Base-by-base conservation (phyloP, 768 basidiomycete genomes). In the Myochromella boudieri region DNA sequence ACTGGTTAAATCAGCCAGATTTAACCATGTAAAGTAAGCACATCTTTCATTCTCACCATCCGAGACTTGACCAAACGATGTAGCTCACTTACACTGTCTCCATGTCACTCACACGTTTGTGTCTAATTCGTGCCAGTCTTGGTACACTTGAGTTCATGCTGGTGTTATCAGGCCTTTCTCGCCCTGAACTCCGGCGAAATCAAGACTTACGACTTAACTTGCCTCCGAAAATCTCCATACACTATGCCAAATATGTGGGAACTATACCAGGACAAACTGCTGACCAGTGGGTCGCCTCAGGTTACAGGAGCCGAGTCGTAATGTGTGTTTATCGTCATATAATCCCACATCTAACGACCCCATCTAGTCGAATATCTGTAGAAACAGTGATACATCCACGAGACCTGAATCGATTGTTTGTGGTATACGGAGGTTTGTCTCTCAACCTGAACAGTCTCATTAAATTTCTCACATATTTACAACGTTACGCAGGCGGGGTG, bases 231-330 rank as follows among this genome's bases (percentile, higher is more conserved):
- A 49, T 88, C 89, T 0, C 71, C 75, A 9, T 90, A 86, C 56
- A 72, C 68, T 14, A 77, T 89, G 26, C 83, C 84, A 2, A 91
- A 92, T 57, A 68, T 86, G 55, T 95, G 91, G 93, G 71, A 70
- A 17, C 54, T 80, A 24, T 84, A 89, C 55, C 82, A 88, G 61
- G 77, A 84, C 48, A 77, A 77, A 68, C 63, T 70, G 58, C 56
- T 61, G 37, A 61, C 68, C 0, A 69, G 64, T 40, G 75, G 72
- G 20, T 67, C 68, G 62, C 70, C 65, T 57, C 72, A 56, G 38
- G 65, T 43, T 54, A 50, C 56, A 17, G 57, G 44, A 33, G 56
- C 52, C 41, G 61, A 59, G 31, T 68, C 69, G 78, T 80, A 58
- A 51, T 44, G 27, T 21, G 6, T 29, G 27, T 44, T 3, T 17